Evolutionary conservation across 108 stramenopile species (phyloP).

Genomic region (Cyclostephanos tholiformis): DNA sequence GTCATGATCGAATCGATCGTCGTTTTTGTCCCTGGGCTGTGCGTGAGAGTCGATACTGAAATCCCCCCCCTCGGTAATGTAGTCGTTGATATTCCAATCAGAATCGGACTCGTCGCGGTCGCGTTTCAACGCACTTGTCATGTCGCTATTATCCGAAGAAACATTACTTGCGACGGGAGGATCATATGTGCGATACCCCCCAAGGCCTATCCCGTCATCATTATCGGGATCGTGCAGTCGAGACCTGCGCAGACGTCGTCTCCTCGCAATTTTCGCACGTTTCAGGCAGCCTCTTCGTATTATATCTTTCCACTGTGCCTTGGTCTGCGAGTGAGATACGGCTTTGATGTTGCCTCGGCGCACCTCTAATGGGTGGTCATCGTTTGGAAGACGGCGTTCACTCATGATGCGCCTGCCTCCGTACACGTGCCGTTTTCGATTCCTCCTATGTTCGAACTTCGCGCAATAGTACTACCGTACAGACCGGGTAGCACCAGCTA

Average conservation of each 20-base stretch:
- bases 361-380: not conserved
- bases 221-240: not conserved
- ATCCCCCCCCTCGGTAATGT: not conserved
- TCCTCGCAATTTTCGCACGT: conserved; percentile 26
- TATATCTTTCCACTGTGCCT: conserved; percentile 13
- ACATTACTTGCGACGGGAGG: not conserved
- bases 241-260: conserved; percentile 7
- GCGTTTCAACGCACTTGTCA: not conserved
- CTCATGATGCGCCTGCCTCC: not conserved
- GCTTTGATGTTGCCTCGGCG: conserved; percentile 7
- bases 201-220: not conserved
- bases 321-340: not conserved
- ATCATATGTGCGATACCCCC: not conserved
- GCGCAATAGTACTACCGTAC: too few species aligned
- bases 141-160: not conserved
- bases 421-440: too few species aligned
- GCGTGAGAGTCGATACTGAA: too few species aligned
- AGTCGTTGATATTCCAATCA: not conserved
- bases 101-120: not conserved
- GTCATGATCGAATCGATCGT: not conserved
- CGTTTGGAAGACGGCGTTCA: conserved; percentile 3
- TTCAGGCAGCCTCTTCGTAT: conserved; percentile 22
- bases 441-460: too few species aligned
- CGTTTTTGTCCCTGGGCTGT: not conserved
- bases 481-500: too few species aligned